Percentiles rank a stretch among this genome's conserved stretches.
phyloP scores from a whole-genome alignment of 2,329 filamentous ascomycete genomes.

The Ceratocystis albifundus region DNA sequence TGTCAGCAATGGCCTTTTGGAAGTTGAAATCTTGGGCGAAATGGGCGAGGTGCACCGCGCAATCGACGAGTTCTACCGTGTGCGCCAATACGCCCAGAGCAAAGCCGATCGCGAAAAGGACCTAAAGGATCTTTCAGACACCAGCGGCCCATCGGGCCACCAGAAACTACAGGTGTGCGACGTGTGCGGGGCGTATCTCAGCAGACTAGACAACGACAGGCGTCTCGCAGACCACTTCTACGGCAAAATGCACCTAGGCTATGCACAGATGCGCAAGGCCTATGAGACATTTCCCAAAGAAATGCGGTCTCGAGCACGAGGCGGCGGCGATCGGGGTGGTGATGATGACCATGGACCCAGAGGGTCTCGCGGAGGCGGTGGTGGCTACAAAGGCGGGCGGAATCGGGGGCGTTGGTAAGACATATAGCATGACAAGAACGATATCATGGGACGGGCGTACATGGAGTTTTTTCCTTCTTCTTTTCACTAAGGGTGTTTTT shows the following conservation, averaged over 20 bases:
- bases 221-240: conserved; percentile 95
- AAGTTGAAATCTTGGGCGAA: conserved; percentile 77
- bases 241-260: conserved; percentile 97
- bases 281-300: conserved; percentile 79
- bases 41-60: conserved; percentile 69
- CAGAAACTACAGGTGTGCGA: conserved; percentile 98
- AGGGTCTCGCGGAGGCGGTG: conserved; percentile 41
- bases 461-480: neutral
- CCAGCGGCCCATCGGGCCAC: conserved; percentile 81
- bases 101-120: conserved; percentile 80
- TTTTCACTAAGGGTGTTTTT: conserved; percentile 1
- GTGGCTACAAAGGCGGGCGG: conserved; percentile 38
- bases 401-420: conserved; percentile 40
- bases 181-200: conserved; percentile 91
- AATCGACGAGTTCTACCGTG: conserved; percentile 76
- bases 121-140: conserved; percentile 81
- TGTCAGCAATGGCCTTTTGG: conserved; percentile 70
- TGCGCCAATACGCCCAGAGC: conserved; percentile 65
- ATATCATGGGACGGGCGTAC: conserved; percentile 10
- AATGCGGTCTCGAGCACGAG: conserved; percentile 57
- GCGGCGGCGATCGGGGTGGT: conserved; percentile 39
- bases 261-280: conserved; percentile 95
- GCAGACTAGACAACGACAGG: conserved; percentile 83
- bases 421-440: neutral
- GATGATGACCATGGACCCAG: conserved; percentile 36